A percentile compares a stretch with the other conserved stretches of the same genome.
These are phyloP conservation scores for Cystobasidium ongulense DNA, from an alignment of 768 basidiomycete species.

Conservation along the genomic window DNA sequence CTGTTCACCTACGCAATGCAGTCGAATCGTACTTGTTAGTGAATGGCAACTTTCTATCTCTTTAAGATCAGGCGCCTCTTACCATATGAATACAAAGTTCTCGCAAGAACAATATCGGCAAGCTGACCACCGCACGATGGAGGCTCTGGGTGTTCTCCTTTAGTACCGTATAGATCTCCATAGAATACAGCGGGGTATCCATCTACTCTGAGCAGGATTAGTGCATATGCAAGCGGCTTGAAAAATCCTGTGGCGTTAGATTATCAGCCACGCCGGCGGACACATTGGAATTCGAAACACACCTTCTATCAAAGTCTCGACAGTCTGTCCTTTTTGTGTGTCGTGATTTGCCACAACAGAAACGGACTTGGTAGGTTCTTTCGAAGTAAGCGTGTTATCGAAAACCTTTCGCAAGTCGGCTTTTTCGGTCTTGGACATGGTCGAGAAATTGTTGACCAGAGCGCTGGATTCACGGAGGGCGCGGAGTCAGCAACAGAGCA, in stretches of 20 bases:
- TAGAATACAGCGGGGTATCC: conserved; percentile 46
- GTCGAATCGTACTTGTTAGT: background rate
- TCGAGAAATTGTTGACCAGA: conserved; percentile 46
- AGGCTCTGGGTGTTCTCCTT: conserved; percentile 46
- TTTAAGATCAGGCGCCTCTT: background rate
- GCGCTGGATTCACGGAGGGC: conserved; percentile 36
- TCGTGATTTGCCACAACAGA: conserved; percentile 45
- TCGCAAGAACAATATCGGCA: conserved; percentile 44
- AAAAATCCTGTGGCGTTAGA: background rate
- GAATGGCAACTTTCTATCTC: background rate
- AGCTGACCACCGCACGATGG: conserved; percentile 45
- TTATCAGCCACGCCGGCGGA: background rate
- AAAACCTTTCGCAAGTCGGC: conserved; percentile 47
- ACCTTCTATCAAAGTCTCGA: conserved; percentile 46
- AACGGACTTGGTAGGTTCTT: conserved; percentile 48
- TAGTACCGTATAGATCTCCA: conserved; percentile 47
- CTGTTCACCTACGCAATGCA: conserved; percentile 34
- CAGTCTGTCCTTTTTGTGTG: conserved; percentile 47
- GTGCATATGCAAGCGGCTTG: conserved; percentile 49
- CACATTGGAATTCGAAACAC: background rate
- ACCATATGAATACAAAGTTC: conserved; percentile 43
- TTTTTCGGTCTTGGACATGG: conserved; percentile 23
- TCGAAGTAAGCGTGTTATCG: conserved; percentile 47
- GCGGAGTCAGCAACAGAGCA: no score
- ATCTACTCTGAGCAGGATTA: conserved; percentile 47